phyloP scores from a whole-genome alignment of 257 asterid species.

The Solanum etuberosum region DNA sequence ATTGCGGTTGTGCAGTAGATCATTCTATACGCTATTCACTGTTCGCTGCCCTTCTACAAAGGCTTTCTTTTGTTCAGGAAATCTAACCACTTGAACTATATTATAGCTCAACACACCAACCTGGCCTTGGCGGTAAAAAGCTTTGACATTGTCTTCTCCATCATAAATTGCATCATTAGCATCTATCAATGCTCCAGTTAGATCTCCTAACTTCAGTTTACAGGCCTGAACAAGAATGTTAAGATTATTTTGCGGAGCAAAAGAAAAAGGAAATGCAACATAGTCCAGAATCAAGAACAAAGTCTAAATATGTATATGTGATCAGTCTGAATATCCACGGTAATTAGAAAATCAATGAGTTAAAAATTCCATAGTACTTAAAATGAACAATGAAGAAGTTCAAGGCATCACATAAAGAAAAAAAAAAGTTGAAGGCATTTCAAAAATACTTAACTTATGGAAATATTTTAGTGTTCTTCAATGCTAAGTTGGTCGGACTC shows the following conservation, averaged over 20 bases:
- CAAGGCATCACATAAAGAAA: not conserved
- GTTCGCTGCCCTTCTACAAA: not conserved
- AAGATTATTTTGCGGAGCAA: not conserved
- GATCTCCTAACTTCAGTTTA: slow-evolving; percentile 31
- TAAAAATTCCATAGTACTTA: not conserved
- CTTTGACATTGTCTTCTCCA: slow-evolving; percentile 23
- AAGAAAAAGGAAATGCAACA: not conserved
- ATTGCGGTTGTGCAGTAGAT: not conserved
- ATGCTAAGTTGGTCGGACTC: not conserved
- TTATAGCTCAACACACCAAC: slow-evolving; percentile 2
- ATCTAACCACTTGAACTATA: not conserved
- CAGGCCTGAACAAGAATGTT: slow-evolving; percentile 16
- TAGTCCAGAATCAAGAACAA: not conserved
- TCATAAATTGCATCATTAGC: slow-evolving; percentile 28
- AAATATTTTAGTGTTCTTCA: not conserved
- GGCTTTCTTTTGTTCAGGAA: not conserved
- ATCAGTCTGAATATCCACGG: not conserved
- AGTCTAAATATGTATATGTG: not conserved
- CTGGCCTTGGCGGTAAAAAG: slow-evolving; percentile 38
- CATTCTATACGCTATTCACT: not conserved
- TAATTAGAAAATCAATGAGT: not conserved
- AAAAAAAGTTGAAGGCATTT: not conserved
- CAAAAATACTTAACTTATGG: not conserved
- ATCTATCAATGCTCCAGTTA: slow-evolving; percentile 26
- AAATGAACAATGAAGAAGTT: not conserved